Conservation (phyloP, 176 grass and related monocot genomes). For the maize (Zea mays) region DNA sequence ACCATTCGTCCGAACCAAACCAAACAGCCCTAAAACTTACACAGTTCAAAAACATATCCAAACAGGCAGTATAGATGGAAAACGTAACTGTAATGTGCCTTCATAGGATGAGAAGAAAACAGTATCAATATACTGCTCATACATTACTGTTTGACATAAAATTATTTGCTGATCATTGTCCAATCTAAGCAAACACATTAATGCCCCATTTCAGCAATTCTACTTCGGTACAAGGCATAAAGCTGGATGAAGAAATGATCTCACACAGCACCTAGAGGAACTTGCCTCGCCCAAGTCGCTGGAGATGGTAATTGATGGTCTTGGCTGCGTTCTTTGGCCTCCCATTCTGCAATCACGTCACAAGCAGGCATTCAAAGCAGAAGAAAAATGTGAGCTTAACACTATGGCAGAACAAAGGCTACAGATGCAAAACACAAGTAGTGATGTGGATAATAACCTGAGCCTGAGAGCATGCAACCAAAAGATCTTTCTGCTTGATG, state of each 20-base stretch:
- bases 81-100: not conserved
- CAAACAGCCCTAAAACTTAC: not conserved
- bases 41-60: not conserved
- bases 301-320: conserved; percentile 84
- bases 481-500: conserved; percentile 61
- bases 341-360: conserved; percentile 51
- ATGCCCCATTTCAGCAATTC: conserved; percentile 10
- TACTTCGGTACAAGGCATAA: conserved; percentile 15
- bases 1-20: too few relatives aligned
- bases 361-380: not conserved
- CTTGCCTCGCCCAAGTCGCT: conserved; percentile 65
- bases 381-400: not conserved
- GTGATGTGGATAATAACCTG: conserved; percentile 45
- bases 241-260: conserved; percentile 15
- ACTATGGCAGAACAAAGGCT: not conserved
- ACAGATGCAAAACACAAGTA: conserved; percentile 8
- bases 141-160: conserved; percentile 2
- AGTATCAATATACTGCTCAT: not conserved
- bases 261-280: conserved; percentile 38
- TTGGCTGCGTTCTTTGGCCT: conserved; percentile 62
- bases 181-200: not conserved
- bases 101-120: conserved; percentile 2
- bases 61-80: not conserved
- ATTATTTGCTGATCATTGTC: conserved; percentile 1
- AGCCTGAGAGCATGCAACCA: conserved; percentile 56